Evolutionary conservation across 495 filamentous ascomycete genomes (phyloP).

Genomic region (Neurospora discreta): DNA sequence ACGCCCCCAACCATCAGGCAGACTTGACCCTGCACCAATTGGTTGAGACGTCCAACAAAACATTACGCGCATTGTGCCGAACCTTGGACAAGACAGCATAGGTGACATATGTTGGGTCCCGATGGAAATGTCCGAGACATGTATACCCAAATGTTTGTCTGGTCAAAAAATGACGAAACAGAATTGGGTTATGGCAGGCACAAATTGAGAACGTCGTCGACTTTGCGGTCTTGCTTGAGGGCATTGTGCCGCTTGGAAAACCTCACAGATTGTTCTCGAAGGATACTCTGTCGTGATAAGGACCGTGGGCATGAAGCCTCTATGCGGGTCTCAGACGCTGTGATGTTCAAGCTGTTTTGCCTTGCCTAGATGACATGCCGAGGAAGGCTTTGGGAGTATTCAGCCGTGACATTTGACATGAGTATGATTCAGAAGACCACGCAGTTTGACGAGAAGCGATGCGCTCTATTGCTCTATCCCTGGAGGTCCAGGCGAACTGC

Average conservation of each 20-base stretch:
- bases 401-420: constrained; percentile 9
- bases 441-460: constrained; percentile 1
- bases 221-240: neutral
- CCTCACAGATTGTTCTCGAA: neutral
- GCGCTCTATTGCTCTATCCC: neutral
- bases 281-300: neutral
- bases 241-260: neutral
- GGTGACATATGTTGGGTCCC: neutral
- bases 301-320: neutral
- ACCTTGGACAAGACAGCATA: neutral
- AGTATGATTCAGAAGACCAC: constrained; percentile 4
- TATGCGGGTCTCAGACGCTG: constrained; percentile 13
- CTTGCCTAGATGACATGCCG: constrained; percentile 5
- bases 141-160: neutral
- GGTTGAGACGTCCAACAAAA: neutral
- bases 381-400: constrained; percentile 8
- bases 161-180: neutral
- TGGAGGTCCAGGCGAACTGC: neutral
- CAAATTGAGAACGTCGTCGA: neutral
- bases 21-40: neutral
- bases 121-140: neutral
- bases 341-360: constrained; percentile 5
- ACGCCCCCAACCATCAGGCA: neutral
- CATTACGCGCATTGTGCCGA: neutral
- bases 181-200: neutral